Base-by-base conservation (phyloP, 208 protist species). In the Wallacemonas sp. region DNA sequence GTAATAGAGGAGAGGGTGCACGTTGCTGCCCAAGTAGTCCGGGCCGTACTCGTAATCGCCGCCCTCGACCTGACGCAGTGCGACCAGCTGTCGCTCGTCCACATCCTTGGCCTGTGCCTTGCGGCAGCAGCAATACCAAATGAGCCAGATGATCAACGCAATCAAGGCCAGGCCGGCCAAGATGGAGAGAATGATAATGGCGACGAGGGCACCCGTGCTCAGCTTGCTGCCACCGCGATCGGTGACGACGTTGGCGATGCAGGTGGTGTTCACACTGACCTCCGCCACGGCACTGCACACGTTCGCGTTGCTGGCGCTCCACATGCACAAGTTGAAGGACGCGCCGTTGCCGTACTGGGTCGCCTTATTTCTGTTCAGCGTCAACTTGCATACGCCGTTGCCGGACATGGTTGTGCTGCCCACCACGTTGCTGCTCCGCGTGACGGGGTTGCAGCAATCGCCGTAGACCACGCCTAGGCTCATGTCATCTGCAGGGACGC, bases 251-350 rank as follows among this genome's bases (percentile, higher is more conserved):
- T 34, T 33, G 31, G 5, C 30, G 41, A 62, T 80, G 68, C 68
- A 75, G 39, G 78, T 62, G 12, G 39, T 69, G 51, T 28, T 67
- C 62, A 77, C 70, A 34, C 61, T 46, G 24, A 77, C 58, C 58
- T n/a, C 19, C 51, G 30, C 33, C 46, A 89, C 36, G 12, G 77
- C 88, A 30, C 67, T 68, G 74, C 86, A 90, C 70, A 86, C 79
- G 12, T 62, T 49, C 34, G 42, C 30, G 72, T 93, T 75, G 22
- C 12, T 55, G 44, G 63, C 22, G 65, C 71, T 70, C 80, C 71
- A 87, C 62, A 68, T 76, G 68, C 86, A 93, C 54, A 93, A 31
- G 53, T 53, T 72, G 61, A 79, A 88, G 17, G 56, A 39, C 24
- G 80, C 68, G 8, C 45, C 62, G 4, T 59, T 0, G 14, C 75